Evolutionary conservation across 495 filamentous ascomycete species (phyloP), one percentile per base, ranked within the genome.

Genomic region (Lindgomyces ingoldianus): DNA sequence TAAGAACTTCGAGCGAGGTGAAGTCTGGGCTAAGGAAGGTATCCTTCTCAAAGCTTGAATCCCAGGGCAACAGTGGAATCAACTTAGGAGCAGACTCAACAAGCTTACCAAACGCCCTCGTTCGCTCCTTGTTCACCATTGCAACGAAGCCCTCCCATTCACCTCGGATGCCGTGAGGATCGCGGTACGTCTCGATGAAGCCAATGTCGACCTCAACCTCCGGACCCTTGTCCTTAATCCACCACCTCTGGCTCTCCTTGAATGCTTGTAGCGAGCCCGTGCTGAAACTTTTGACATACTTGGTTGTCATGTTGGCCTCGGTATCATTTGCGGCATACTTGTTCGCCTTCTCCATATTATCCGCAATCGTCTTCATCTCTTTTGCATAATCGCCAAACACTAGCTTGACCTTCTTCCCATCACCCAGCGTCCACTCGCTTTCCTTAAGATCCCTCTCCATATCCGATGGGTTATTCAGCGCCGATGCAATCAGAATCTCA

Each of bases 61-160:
- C 77, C 94, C 94, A 98, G 1, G 94, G 94, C 4, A 98, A 80
- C 54, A 91, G 86, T 4, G 89, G 89, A 48, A 98, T 96, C 76
- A 94, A 87, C 26, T 80, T 80, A 27, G 89, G 89, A 1, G 94
- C 93, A 27, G 85, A 79, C 36, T 87, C 83, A 4, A 98, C 94
- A 0, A 98, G 82, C 55, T 87, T 86, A 3, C 87, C 88, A 64
- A 98, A 98, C n/a, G 91, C 91, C 52, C 82, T 82, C 1, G 94
- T 98, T 9, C 92, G 88, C 73, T 96, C 94, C 70, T 92, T 74
- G 65, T 93, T 92, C 30, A 90, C 84, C 80, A 80, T 77, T 30
- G 89, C 89, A 54, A 89, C 90, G 70, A 96, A 94, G 0, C 91
- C 93, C 75, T 98, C 93, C 94, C 94, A 98, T 73, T 98, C 94